Percentiles rank a stretch among this genome's conserved stretches.
phyloP scores from a whole-genome alignment of 306 rosid genomes.

The Pyrus pyrifolia region DNA sequence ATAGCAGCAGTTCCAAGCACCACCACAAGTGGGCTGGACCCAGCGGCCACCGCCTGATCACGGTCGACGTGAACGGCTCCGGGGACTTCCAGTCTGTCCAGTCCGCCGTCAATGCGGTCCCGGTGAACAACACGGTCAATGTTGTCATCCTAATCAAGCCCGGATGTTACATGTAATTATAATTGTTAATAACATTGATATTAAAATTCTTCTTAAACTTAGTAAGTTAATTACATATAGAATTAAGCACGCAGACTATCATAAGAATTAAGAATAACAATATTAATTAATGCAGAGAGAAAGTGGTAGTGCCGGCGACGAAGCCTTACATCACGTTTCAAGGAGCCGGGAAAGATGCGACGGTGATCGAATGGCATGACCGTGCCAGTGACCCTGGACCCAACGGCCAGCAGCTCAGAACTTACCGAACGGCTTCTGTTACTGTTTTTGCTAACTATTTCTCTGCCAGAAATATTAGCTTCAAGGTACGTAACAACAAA shows the following conservation, averaged over 20 bases:
- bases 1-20: slow-evolving; percentile 2
- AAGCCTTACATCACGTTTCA: slow-evolving; percentile 79
- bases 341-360: slow-evolving; percentile 68
- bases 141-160: slow-evolving; percentile 56
- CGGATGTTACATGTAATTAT: slow-evolving; percentile 59
- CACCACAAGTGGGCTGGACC: slow-evolving; percentile 61
- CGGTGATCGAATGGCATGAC: slow-evolving; percentile 93
- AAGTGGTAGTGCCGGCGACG: slow-evolving; percentile 73
- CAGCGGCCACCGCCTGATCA: slow-evolving; percentile 46
- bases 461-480: slow-evolving; percentile 79
- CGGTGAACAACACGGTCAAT: slow-evolving; percentile 48
- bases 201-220: neutral
- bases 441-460: slow-evolving; percentile 67
- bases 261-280: neutral
- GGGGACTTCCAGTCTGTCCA: slow-evolving; percentile 62
- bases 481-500: slow-evolving; percentile 40
- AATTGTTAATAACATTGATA: neutral
- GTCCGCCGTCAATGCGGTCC: slow-evolving; percentile 62
- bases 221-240: no score
- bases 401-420: slow-evolving; percentile 75
- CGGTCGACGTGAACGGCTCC: slow-evolving; percentile 52
- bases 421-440: slow-evolving; percentile 88
- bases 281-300: slow-evolving; percentile 46
- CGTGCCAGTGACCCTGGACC: slow-evolving; percentile 80
- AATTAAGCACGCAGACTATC: no score